Evolutionary conservation across 331 rosid species (phyloP).

Genomic region (Telfairia occidentalis): DNA sequence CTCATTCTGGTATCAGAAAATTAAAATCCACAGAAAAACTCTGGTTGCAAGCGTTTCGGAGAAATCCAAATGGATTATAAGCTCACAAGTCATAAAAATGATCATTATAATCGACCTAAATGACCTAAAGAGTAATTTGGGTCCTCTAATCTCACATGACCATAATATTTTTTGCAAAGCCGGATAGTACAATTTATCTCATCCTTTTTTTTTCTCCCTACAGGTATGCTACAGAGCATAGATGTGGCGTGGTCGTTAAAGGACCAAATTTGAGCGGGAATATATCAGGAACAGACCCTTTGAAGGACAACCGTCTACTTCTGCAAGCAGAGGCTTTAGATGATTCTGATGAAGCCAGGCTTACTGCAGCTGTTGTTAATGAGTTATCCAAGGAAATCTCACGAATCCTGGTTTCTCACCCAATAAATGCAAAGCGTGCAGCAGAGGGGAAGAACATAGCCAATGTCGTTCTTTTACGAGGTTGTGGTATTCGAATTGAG

Average conservation of each 20-base stretch:
- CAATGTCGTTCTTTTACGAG: conserved; percentile 74
- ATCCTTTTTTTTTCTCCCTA: neutral
- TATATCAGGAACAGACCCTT: conserved; percentile 88
- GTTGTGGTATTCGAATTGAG: conserved; percentile 94
- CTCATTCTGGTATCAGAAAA: neutral
- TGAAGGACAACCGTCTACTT: conserved; percentile 84
- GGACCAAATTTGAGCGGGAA: conserved; percentile 89
- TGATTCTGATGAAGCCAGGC: conserved; percentile 66
- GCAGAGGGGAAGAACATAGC: conserved; percentile 87
- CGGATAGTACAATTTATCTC: neutral
- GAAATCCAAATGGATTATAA: neutral
- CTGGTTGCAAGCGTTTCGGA: neutral
- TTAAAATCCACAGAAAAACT: neutral
- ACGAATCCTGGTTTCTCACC: conserved; percentile 67
- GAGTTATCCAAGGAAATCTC: conserved; percentile 89
- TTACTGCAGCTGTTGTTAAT: conserved; percentile 71
- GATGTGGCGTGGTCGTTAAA: conserved; percentile 93
- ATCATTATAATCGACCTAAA: neutral
- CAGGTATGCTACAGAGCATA: conserved; percentile 96
- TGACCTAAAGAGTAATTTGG: neutral
- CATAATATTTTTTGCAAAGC: neutral
- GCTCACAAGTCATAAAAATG: neutral
- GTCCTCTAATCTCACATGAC: neutral
- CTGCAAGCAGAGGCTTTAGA: conserved; percentile 86
- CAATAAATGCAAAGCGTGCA: conserved; percentile 63